Evolutionary conservation across 306 rosid genomes (phyloP).

Genomic region (Cicer cuneatum): DNA sequence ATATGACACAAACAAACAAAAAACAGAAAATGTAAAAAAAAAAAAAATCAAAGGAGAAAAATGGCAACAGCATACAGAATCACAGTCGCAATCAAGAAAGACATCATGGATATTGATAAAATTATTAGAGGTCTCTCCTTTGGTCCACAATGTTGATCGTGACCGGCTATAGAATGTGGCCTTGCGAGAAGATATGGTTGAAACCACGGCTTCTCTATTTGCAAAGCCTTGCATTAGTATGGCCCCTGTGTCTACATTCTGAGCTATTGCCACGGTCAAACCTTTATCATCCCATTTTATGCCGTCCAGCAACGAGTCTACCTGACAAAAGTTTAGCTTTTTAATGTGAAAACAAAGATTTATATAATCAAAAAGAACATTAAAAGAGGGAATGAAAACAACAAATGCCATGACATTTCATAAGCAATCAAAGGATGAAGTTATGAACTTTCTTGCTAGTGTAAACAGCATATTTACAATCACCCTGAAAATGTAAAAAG

Average conservation of each 20-base stretch:
- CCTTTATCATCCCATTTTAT: slow-evolving; percentile 93
- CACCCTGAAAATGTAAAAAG: slow-evolving; percentile 3
- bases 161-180: slow-evolving; percentile 95
- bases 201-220: slow-evolving; percentile 70
- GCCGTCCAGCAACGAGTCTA: slow-evolving; percentile 60
- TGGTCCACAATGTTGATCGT: slow-evolving; percentile 81
- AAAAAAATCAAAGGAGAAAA: slow-evolving; percentile 15
- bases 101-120: slow-evolving; percentile 83
- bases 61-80: slow-evolving; percentile 66
- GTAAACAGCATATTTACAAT: slow-evolving; percentile 24
- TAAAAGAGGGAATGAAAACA: neutral
- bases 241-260: slow-evolving; percentile 91
- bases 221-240: slow-evolving; percentile 96
- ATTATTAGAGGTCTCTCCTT: slow-evolving; percentile 92
- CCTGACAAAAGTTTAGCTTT: slow-evolving; percentile 59
- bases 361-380: neutral
- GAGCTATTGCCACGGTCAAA: slow-evolving; percentile 85
- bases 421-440: slow-evolving; percentile 6
- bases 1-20: neutral
- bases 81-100: slow-evolving; percentile 85
- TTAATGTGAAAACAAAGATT: slow-evolving; percentile 27
- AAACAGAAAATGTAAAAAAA: neutral
- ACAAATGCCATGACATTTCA: slow-evolving; percentile 28
- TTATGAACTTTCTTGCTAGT: neutral
- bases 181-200: slow-evolving; percentile 65